These are phyloP conservation scores for Trichoderma endophyticum DNA, from an alignment of 2,329 filamentous ascomycete species.

Conservation along the genomic window DNA sequence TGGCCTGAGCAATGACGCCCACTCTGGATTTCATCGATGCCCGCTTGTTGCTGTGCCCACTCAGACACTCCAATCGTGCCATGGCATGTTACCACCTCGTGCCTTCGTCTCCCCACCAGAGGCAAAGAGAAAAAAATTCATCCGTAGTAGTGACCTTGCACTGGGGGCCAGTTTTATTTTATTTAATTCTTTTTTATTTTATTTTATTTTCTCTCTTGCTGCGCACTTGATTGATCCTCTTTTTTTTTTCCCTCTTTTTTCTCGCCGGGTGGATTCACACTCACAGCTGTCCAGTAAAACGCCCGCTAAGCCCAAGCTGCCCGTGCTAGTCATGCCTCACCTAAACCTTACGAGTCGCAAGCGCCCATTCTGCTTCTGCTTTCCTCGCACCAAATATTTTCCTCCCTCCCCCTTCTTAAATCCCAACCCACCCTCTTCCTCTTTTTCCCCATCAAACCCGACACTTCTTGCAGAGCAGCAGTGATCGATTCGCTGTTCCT, in stretches of 20 bases:
- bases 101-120: not conserved
- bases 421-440: slow-evolving; percentile 6
- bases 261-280: slow-evolving; percentile 23
- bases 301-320: slow-evolving; percentile 16
- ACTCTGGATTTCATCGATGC: not conserved
- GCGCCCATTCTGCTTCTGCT: not conserved
- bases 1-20: not conserved
- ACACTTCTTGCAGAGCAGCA: slow-evolving; percentile 39
- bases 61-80: not conserved
- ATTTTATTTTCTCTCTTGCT: not conserved
- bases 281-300: slow-evolving; percentile 14
- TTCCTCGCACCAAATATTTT: not conserved
- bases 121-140: not conserved
- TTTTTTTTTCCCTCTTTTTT: slow-evolving; percentile 26
- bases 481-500: slow-evolving; percentile 37
- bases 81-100: not conserved
- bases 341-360: slow-evolving; percentile 7
- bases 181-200: not conserved
- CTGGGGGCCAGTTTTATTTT: not conserved
- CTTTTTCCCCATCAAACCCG: slow-evolving; percentile 29
- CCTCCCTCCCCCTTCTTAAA: slow-evolving; percentile 2
- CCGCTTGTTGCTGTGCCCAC: not conserved
- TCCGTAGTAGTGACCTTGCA: not conserved
- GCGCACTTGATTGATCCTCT: slow-evolving; percentile 17
- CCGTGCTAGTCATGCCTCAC: slow-evolving; percentile 23